phyloP scores from a whole-genome alignment of 257 asterid genomes.

The Marsdenia floribunda region DNA sequence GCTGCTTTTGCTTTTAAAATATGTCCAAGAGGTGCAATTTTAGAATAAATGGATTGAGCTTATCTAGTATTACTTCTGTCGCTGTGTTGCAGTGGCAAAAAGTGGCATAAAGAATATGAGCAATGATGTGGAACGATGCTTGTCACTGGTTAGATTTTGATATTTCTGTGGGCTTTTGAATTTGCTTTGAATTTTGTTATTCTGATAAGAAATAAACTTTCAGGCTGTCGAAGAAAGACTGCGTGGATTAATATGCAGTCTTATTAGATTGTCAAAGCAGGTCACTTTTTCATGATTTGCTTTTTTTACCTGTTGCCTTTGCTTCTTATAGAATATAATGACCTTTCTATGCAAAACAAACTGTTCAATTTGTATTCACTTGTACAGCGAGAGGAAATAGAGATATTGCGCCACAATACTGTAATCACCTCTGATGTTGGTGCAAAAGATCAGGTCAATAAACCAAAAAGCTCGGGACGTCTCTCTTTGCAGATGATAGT shows the following conservation, averaged over 20 bases:
- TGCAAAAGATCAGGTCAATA: conserved; percentile 57
- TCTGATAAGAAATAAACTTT: conserved; percentile 24
- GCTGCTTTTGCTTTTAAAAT: conserved; percentile 18
- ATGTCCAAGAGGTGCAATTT: conserved; percentile 8
- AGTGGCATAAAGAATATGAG: conserved; percentile 71
- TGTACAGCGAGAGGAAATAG: conserved; percentile 73
- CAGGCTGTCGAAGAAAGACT: conserved; percentile 93
- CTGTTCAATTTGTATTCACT: not conserved
- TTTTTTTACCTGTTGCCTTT: not conserved
- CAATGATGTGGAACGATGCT: conserved; percentile 32
- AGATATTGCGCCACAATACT: conserved; percentile 78
- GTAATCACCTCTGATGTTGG: conserved; percentile 74
- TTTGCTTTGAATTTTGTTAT: not conserved
- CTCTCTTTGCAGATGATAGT: no score
- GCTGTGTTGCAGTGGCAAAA: conserved; percentile 75
- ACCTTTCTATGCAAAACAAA: not conserved
- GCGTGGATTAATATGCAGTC: conserved; percentile 69
- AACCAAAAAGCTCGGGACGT: conserved; percentile 84
- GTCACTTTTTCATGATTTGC: conserved; percentile 22
- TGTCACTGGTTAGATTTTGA: conserved; percentile 6
- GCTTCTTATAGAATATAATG: not conserved
- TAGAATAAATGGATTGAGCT: conserved; percentile 7
- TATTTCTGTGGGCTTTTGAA: not conserved
- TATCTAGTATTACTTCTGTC: conserved; percentile 12
- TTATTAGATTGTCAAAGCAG: conserved; percentile 79